Base-by-base conservation (phyloP, 169 alveolate species). In the Neospora caninum region DNA sequence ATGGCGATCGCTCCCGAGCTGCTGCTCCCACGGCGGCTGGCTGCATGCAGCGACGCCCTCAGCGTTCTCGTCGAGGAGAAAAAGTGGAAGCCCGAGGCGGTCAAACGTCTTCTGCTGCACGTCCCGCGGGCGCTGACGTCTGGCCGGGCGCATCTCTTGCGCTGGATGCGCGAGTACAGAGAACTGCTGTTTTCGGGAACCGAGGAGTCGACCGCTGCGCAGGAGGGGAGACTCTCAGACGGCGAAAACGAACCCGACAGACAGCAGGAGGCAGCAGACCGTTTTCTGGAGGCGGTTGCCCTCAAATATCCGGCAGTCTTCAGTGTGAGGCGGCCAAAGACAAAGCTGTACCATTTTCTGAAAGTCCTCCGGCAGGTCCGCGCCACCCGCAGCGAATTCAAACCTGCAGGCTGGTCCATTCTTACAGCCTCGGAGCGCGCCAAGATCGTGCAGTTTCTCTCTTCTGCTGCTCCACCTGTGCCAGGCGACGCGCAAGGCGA, bases 31-130 rank as follows among this genome's bases (percentile, higher is more conserved):
- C 89, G 64, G 53, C 54, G 89, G 39, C 41, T 43, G 43, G 89
- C n/a, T 29, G 64, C 54, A 27, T 82, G 89, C 64, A 82, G 41
- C n/a, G 64, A 13, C 18, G 64, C 89, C 18, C 25, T 82, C 38
- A 36, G 38, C 39, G 31, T 22, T 22, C n/a, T 82, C n/a, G n/a
- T 43, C 25, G 6, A 13, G 41, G 67, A 82, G 67, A 82, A 43
- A 31, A 82, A 82, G 69, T 82, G 89, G 89, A 38, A 67, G 10
- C 89, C 89, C 16, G 67, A 38, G 64, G 89, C 89, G 34, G 89
- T 31, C 54, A 39, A 43, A 39, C 0, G 27, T 0, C 41, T 82
- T 29, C 69, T 82, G 53, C 89, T 82, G 27, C 89, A 82, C 67
- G 89, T 42, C 20, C 89, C 89, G 31, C 53, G 34, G 29, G 89